Conservation (phyloP, 2,329 filamentous ascomycete species). For the Davidsoniella australis region DNA sequence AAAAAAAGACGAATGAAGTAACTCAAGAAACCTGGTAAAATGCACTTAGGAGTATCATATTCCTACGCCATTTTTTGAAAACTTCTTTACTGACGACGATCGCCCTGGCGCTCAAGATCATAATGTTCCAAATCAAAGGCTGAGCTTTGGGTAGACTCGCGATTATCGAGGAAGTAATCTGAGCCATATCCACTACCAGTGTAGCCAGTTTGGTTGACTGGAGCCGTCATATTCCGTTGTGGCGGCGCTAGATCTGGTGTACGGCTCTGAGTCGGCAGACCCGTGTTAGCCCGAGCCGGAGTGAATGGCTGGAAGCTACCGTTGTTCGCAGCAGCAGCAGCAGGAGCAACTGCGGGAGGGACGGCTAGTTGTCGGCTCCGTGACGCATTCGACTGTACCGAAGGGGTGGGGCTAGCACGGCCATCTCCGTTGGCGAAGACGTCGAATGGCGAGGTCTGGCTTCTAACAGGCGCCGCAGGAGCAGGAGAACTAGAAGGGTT, state of each 20-base stretch:
- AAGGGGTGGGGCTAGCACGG: slow-evolving; percentile 21
- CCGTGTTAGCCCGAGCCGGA: slow-evolving; percentile 13
- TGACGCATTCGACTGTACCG: not conserved
- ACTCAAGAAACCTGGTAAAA: not conserved
- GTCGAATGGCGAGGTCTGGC: slow-evolving; percentile 14
- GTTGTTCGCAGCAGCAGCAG: not conserved
- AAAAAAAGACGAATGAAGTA: not conserved
- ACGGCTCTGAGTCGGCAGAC: not conserved
- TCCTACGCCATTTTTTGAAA: not conserved
- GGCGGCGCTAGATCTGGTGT: slow-evolving; percentile 18
- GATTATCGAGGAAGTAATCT: slow-evolving; percentile 14
- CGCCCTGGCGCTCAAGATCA: slow-evolving; percentile 6
- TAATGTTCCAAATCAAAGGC: slow-evolving; percentile 10
- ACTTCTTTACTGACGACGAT: slow-evolving; percentile 1
- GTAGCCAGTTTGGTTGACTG: slow-evolving; percentile 14
- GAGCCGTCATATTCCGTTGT: slow-evolving; percentile 30
- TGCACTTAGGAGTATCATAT: not conserved
- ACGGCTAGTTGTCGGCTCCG: not conserved
- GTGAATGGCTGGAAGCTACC: slow-evolving; percentile 7
- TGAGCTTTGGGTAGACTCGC: slow-evolving; percentile 8
- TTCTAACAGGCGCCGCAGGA: slow-evolving; percentile 13
- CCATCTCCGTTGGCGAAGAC: slow-evolving; percentile 20
- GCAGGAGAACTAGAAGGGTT: slow-evolving; percentile 1
- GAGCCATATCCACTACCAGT: slow-evolving; percentile 14
- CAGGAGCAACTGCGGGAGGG: not conserved